These are phyloP conservation scores for Plasmodium berghei DNA, from an alignment of 169 alveolate species.

Conservation along the genomic window DNA sequence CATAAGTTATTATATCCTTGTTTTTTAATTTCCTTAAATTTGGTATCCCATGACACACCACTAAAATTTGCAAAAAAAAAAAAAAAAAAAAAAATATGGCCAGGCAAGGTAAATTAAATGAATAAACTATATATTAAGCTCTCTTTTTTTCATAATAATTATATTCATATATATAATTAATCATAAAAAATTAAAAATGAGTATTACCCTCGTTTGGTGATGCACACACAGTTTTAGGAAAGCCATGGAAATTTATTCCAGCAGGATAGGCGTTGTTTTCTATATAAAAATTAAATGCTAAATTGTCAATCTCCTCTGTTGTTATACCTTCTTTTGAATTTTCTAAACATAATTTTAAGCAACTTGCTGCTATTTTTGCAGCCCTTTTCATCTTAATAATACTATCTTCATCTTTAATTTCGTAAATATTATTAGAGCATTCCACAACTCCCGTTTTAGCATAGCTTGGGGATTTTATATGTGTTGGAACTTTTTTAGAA, in stretches of 20 bases:
- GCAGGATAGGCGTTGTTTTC: constrained; percentile 94
- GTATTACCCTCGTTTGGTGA: constrained; percentile 91
- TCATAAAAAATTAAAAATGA: not conserved
- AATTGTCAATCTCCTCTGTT: constrained; percentile 91
- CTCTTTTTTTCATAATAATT: not conserved
- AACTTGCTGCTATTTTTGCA: constrained; percentile 80
- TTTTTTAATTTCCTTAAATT: constrained; percentile 87
- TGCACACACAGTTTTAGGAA: constrained; percentile 94
- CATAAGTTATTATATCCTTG: constrained; percentile 93
- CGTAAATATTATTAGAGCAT: constrained; percentile 63
- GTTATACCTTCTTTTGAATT: constrained; percentile 87
- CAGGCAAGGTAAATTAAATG: constrained; percentile 11
- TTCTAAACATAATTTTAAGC: constrained; percentile 83
- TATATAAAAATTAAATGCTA: constrained; percentile 90
- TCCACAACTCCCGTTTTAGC: constrained; percentile 75
- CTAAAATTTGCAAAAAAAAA: constrained; percentile 57
- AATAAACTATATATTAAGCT: not conserved
- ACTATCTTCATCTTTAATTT: constrained; percentile 78
- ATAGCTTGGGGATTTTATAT: constrained; percentile 80
- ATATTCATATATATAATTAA: not conserved
- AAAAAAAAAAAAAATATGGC: constrained; percentile 13
- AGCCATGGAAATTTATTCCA: constrained; percentile 93
- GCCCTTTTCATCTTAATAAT: constrained; percentile 82
- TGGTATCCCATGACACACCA: constrained; percentile 95
- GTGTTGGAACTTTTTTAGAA: constrained; percentile 77